Evolutionary conservation across 2,329 filamentous ascomycete species (phyloP).

Genomic region (Sclerotinia trifoliorum): DNA sequence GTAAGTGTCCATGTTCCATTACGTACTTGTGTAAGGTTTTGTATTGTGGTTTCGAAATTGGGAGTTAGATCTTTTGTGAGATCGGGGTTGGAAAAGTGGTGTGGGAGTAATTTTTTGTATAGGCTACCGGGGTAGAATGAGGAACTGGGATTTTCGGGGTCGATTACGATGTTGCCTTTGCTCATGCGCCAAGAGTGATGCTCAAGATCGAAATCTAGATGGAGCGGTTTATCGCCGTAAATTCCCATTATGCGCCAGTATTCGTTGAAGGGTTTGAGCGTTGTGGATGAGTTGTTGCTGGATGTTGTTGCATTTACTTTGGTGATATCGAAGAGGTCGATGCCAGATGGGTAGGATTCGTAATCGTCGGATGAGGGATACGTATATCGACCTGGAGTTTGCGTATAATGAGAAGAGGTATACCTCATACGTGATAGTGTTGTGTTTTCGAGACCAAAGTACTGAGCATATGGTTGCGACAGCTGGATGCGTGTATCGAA

Average conservation of each 20-base stretch:
- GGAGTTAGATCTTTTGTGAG: background rate
- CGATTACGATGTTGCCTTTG: background rate
- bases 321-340: slow-evolving; percentile 1
- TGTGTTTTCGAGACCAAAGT: background rate
- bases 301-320: background rate
- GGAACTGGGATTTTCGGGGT: background rate
- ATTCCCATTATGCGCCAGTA: slow-evolving; percentile 1
- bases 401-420: background rate
- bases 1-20: slow-evolving; percentile 7
- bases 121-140: background rate
- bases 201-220: slow-evolving; percentile 9
- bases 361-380: background rate
- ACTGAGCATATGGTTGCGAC: background rate
- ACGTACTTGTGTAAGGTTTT: background rate
- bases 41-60: background rate
- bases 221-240: background rate
- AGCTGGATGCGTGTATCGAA: slow-evolving; percentile 10
- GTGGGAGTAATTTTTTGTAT: background rate
- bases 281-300: background rate
- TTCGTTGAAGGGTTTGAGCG: background rate
- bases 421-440: background rate
- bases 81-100: background rate
- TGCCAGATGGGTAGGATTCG: background rate
- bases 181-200: slow-evolving; percentile 8
- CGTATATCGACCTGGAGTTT: background rate